Base-by-base conservation (phyloP, 768 basidiomycete species). In the Lactifluus hygrophoroides region DNA sequence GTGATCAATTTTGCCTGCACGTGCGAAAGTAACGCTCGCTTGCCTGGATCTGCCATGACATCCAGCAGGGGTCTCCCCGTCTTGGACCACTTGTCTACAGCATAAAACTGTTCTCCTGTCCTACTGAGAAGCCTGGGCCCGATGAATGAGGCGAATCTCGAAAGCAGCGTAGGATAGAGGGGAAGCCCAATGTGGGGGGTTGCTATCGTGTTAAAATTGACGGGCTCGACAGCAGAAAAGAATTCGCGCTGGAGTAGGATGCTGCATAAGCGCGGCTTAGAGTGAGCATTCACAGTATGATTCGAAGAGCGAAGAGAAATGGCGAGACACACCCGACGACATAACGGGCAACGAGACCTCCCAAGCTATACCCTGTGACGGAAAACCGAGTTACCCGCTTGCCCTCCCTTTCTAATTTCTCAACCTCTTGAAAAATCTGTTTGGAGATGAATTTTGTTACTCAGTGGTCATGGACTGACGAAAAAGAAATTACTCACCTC, bases 161-260 rank as follows among this genome's bases (percentile, higher is more conserved):
- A 86, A 42, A 84, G 67, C 34, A 85, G 70, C 2, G 83, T 81
- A 27, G 78, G 76, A 61, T 85, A 85, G 65, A 75, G 73, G 4
- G 82, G 83, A 7, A 91, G 77, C 14, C 92, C 92, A 40, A 92
- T 75, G 61, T 90, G 86, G 1, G 92, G 92, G 0, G 91, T 90
- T 2, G 91, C 88, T 50, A 94, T 72, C 0, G 91, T 90, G 54
- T 81, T 82, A 69, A 94, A 94, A 69, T 90, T 91, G 54, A 88
- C 77, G 0, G 91, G 89, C 28, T 72, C 70, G 43, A 92, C 77
- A 2, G 74, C 72, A 2, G 84, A 75, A 66, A 94, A 94, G 74
- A 93, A 90, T 7, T 76, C 75, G 46, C 77, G 77, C 55, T 85
- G 83, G 57, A 82, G 72, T 30, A 91, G 72, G 45, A 88, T 79